Percentiles rank a stretch among this genome's conserved stretches.
Conservation (phyloP, 2,329 filamentous ascomycete genomes). For the Helotiales sp. region DNA sequence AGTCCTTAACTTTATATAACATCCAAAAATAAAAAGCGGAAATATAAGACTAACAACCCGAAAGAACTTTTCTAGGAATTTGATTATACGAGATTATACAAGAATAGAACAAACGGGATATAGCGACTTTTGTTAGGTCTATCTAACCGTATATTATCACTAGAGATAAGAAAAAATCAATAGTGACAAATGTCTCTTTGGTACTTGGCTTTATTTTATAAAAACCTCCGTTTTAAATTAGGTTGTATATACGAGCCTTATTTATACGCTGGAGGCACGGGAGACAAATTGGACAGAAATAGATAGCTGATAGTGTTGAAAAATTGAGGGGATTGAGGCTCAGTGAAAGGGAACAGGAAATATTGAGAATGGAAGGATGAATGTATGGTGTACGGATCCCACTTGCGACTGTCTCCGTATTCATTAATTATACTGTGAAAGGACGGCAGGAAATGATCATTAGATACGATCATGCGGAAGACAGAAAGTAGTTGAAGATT, state of each 20-base stretch:
- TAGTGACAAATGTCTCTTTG: conserved; percentile 3
- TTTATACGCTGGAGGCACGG: background rate
- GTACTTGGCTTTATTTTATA: background rate
- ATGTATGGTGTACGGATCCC: background rate
- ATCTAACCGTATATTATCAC: background rate
- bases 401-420: background rate
- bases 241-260: background rate
- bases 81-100: conserved; percentile 10
- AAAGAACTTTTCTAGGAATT: background rate
- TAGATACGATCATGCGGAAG: background rate
- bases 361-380: background rate
- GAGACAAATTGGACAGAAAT: conserved; percentile 13
- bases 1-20: conserved; percentile 13
- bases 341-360: conserved; percentile 3
- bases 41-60: background rate
- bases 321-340: background rate
- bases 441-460: background rate
- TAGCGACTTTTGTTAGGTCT: background rate
- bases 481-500: too few species aligned
- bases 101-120: conserved; percentile 3
- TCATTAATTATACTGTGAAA: background rate
- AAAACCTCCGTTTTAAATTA: background rate
- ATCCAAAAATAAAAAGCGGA: conserved; percentile 16
- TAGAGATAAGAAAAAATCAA: conserved; percentile 14
- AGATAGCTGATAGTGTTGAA: background rate